A percentile compares a stretch with the other conserved stretches of the same genome.
phyloP scores from a whole-genome alignment of 768 basidiomycete genomes.

The Tricholoma flavovirens region DNA sequence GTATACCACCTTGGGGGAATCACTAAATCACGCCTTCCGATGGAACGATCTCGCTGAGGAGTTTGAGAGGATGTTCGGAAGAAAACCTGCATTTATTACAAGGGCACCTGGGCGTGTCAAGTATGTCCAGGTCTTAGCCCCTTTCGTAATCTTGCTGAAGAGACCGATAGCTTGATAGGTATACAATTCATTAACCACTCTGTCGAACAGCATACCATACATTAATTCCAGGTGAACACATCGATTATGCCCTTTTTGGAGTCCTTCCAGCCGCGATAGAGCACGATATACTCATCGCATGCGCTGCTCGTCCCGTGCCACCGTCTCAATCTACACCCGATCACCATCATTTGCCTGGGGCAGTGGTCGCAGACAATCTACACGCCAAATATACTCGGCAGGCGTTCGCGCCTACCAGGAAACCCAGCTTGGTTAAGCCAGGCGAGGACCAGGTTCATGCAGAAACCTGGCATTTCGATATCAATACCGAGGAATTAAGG shows the following conservation, averaged over 20 bases:
- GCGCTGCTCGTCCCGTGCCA: slow-evolving; percentile 38
- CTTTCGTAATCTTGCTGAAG: not conserved
- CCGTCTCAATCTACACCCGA: slow-evolving; percentile 17
- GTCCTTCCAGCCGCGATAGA: slow-evolving; percentile 84
- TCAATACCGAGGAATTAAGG: slow-evolving; percentile 59
- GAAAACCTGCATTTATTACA: slow-evolving; percentile 62
- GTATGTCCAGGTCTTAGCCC: slow-evolving; percentile 31
- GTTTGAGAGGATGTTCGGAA: slow-evolving; percentile 60
- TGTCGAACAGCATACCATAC: not conserved
- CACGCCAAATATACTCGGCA: slow-evolving; percentile 53
- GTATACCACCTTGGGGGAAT: slow-evolving; percentile 46
- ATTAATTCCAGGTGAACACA: slow-evolving; percentile 58
- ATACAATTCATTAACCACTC: slow-evolving; percentile 3
- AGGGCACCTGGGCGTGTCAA: slow-evolving; percentile 81
- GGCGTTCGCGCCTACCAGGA: slow-evolving; percentile 50
- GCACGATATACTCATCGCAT: slow-evolving; percentile 77
- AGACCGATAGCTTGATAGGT: slow-evolving; percentile 38
- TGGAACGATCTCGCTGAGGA: slow-evolving; percentile 59
- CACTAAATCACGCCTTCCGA: slow-evolving; percentile 49
- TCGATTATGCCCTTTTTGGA: slow-evolving; percentile 81
- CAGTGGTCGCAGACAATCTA: slow-evolving; percentile 59
- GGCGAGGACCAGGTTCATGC: slow-evolving; percentile 36
- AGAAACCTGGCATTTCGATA: slow-evolving; percentile 69
- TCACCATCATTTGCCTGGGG: slow-evolving; percentile 36
- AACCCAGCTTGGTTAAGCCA: slow-evolving; percentile 18